Percentiles rank a stretch among this genome's conserved stretches.
Conservation (phyloP, 164 flowering plant genomes). For the Nelumbo lutea region DNA sequence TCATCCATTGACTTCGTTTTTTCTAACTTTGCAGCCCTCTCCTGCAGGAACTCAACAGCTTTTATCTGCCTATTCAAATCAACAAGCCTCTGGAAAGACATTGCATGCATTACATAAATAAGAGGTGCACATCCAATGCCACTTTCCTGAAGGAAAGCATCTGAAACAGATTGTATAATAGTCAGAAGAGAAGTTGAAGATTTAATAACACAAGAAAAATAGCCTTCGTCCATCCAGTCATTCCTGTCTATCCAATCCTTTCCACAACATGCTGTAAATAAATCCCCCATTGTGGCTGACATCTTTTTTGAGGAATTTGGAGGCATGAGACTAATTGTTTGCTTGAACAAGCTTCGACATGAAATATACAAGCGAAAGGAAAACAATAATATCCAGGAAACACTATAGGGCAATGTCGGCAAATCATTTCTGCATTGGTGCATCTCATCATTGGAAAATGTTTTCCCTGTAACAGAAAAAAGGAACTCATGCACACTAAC, state of each 20-base stretch:
- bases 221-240: constrained; percentile 48
- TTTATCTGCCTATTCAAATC: constrained; percentile 69
- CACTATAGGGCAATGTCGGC: constrained; percentile 7
- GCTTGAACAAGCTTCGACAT: constrained; percentile 61
- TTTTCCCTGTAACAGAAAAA: constrained; percentile 29
- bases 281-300: constrained; percentile 53
- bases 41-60: constrained; percentile 48
- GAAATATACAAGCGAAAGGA: constrained; percentile 66
- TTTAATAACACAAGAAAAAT: constrained; percentile 66
- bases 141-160: constrained; percentile 30
- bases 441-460: constrained; percentile 1
- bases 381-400: constrained; percentile 50
- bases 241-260: constrained; percentile 48
- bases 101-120: constrained; percentile 48
- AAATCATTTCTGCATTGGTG: constrained; percentile 13
- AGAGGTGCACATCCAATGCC: constrained; percentile 34
- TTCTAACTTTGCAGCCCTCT: constrained; percentile 20
- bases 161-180: constrained; percentile 37
- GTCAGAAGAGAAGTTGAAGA: constrained; percentile 54
- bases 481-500: constrained; percentile 34
- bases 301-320: constrained; percentile 57
- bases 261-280: constrained; percentile 46
- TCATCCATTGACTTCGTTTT: constrained; percentile 29
- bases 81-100: constrained; percentile 80
- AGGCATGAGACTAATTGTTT: constrained; percentile 64